phyloP scores from a whole-genome alignment of 2,329 filamentous ascomycete genomes.

The Periconia digitata region DNA sequence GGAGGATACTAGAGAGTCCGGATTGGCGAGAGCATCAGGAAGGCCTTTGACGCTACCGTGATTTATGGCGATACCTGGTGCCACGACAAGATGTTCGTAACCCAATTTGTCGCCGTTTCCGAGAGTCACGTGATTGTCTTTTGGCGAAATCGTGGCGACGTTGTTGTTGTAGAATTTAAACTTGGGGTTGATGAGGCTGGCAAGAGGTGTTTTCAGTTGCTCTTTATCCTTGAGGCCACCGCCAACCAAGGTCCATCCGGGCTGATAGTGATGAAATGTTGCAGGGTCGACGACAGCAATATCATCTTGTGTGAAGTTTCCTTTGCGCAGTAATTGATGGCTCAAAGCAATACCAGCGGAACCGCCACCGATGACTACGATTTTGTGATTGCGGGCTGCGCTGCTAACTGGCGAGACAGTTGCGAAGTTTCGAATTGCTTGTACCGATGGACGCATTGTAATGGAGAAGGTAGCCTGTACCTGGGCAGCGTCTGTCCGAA shows the following conservation, averaged over 20 bases:
- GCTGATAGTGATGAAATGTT: conserved; percentile 67
- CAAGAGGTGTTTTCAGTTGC: conserved; percentile 56
- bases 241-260: conserved; percentile 70
- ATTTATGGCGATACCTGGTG: conserved; percentile 47
- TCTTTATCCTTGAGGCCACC: conserved; percentile 66
- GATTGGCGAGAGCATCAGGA: conserved; percentile 39
- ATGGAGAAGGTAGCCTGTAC: too few relatives aligned
- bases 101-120: conserved; percentile 57
- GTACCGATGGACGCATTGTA: background rate
- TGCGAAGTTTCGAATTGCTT: conserved; percentile 15
- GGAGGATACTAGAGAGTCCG: conserved; percentile 37
- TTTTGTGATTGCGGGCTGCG: conserved; percentile 56
- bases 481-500: too few relatives aligned
- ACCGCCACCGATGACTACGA: conserved; percentile 69
- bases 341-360: conserved; percentile 66
- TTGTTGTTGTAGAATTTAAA: conserved; percentile 61
- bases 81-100: conserved; percentile 68
- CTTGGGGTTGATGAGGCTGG: conserved; percentile 59
- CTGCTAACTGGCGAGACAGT: conserved; percentile 32
- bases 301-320: conserved; percentile 59
- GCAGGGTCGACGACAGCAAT: conserved; percentile 67
- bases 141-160: conserved; percentile 56
- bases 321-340: conserved; percentile 66
- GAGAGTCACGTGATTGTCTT: conserved; percentile 60
- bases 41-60: conserved; percentile 33